These are phyloP conservation scores for Mycena metata DNA, from an alignment of 768 basidiomycete species.

Conservation along the genomic window DNA sequence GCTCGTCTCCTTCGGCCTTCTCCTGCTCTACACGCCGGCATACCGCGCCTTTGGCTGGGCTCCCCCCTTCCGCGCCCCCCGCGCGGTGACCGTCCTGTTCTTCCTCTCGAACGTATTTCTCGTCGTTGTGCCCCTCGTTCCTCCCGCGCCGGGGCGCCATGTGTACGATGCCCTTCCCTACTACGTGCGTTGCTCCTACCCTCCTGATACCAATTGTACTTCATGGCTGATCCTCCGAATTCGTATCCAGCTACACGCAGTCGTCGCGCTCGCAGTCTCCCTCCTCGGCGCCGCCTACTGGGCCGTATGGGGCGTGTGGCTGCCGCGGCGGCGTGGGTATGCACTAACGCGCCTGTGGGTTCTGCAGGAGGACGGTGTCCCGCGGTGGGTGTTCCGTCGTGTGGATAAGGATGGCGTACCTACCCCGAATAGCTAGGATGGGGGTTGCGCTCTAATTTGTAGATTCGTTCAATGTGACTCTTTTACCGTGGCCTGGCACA, in stretches of 20 bases:
- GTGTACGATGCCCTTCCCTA: constrained; percentile 75
- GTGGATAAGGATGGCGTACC: neutral
- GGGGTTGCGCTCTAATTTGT: neutral
- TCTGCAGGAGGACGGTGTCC: constrained; percentile 68
- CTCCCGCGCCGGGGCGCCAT: constrained; percentile 64
- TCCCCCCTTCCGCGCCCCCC: constrained; percentile 75
- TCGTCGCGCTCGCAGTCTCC: constrained; percentile 61
- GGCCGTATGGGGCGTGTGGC: constrained; percentile 65
- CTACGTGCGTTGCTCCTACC: constrained; percentile 63
- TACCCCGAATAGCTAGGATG: neutral
- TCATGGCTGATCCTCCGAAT: neutral
- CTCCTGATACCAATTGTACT: neutral
- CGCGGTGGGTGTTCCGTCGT: constrained; percentile 65
- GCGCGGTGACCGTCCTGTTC: constrained; percentile 63
- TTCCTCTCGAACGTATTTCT: constrained; percentile 77
- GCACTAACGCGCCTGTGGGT: constrained; percentile 61
- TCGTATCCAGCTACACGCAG: constrained; percentile 59
- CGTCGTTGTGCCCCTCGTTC: constrained; percentile 71
- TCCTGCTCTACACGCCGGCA: constrained; percentile 67
- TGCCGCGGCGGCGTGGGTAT: constrained; percentile 64
- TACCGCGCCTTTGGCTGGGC: constrained; percentile 66
- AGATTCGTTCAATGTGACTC: neutral
- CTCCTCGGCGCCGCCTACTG: constrained; percentile 68
- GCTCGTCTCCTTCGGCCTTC: constrained; percentile 70
- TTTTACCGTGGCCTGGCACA: no score